Percentiles rank a stretch among this genome's conserved stretches.
Conservation (phyloP, 2,329 filamentous ascomycete species). For the Trichophyton verrucosum region DNA sequence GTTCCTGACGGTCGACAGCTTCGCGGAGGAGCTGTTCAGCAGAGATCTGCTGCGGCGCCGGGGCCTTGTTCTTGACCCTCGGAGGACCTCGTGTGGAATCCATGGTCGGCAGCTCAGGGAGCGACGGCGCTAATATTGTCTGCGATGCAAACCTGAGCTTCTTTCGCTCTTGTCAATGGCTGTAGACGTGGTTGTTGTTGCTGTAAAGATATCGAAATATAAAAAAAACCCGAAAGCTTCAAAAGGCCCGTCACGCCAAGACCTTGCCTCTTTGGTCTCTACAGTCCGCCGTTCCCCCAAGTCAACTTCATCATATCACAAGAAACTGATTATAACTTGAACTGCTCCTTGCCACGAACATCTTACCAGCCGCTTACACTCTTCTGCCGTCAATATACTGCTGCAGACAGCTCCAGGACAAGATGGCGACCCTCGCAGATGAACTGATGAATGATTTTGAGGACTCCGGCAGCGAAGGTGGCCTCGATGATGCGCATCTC, state of each 20-base stretch:
- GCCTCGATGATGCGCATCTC: slow-evolving; percentile 22
- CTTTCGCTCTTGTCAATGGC: no score
- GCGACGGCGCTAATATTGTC: no score
- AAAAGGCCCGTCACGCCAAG: neutral
- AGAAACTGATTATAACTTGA: neutral
- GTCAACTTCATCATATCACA: neutral
- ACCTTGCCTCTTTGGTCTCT: neutral
- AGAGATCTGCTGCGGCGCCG: slow-evolving; percentile 81
- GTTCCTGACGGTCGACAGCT: slow-evolving; percentile 92
- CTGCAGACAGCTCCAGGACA: slow-evolving; percentile 9
- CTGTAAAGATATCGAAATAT: neutral
- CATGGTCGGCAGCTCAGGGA: slow-evolving; percentile 42
- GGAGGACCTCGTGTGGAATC: slow-evolving; percentile 84
- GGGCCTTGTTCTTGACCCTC: slow-evolving; percentile 96
- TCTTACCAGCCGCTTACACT: neutral
- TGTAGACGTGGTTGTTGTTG: no score
- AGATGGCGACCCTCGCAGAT: slow-evolving; percentile 82
- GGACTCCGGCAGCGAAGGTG: slow-evolving; percentile 66
- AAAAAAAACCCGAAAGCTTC: neutral
- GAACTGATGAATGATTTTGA: slow-evolving; percentile 88
- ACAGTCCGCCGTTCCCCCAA: neutral
- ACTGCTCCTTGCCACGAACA: neutral
- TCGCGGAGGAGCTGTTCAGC: slow-evolving; percentile 95
- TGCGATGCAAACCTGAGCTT: no score
- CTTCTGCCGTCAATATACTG: neutral